Conservation (phyloP, 495 filamentous ascomycete genomes). For the Hyaloscypha bicolor region DNA sequence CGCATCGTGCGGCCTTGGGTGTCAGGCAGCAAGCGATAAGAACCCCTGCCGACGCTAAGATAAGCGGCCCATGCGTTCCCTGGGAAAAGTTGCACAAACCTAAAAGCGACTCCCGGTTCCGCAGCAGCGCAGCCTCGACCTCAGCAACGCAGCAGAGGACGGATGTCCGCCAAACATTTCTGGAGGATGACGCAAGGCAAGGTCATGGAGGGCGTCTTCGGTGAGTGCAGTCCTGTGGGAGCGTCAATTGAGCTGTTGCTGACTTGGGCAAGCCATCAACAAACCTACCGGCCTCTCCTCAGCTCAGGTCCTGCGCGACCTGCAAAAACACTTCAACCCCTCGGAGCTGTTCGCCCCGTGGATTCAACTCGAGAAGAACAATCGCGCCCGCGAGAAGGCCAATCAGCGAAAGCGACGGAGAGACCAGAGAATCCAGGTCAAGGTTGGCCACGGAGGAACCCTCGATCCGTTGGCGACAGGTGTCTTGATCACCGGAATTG, state of each 20-base stretch:
- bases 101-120: background rate
- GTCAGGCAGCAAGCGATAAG: background rate
- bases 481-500: constrained; percentile 85
- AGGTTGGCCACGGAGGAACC: constrained; percentile 96
- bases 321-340: constrained; percentile 80
- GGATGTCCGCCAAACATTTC: constrained; percentile 23
- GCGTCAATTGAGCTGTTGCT: constrained; percentile 4
- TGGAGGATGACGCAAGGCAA: constrained; percentile 58
- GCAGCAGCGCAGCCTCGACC: background rate
- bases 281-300: constrained; percentile 86
- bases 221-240: constrained; percentile 16
- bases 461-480: constrained; percentile 93
- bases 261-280: constrained; percentile 69
- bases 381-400: constrained; percentile 52
- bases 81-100: constrained; percentile 4
- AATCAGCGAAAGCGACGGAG: constrained; percentile 54
- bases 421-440: constrained; percentile 68
- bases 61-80: background rate
- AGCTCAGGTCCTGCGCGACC: constrained; percentile 82
- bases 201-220: constrained; percentile 69
- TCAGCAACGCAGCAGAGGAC: constrained; percentile 1
- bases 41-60: constrained; percentile 2
- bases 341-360: constrained; percentile 76
- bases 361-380: constrained; percentile 59
- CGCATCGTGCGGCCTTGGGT: background rate